Evolutionary conservation across 257 asterid species (phyloP), one percentile per base, ranked within the genome.

Genomic region (Primulina tabacum): DNA sequence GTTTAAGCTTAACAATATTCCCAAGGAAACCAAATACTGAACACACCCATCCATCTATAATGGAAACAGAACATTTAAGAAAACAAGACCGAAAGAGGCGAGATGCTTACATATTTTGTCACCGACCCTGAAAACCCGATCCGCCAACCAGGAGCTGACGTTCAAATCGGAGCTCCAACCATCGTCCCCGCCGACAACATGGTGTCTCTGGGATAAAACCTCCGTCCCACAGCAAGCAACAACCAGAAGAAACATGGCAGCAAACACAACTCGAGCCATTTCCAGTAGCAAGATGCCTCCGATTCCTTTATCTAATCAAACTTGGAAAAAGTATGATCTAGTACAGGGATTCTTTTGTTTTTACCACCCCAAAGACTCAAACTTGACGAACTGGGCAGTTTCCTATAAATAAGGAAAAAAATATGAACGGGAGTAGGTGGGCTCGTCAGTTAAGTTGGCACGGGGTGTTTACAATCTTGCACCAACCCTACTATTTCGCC

Each of bases 51-150:
- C 7, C 20, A 18, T 0, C 26, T 24, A 24, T 16, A 26, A 16
- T 4, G 18, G 6, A 17, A 5, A 17, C 40, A 17, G 4, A 17
- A n/a, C 8, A n/a, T 8, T 24, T 6, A 24, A 1, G 56, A 35
- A 16, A 4, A 47, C 12, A 7, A 34, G 24, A 11, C 4, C 17
- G 8, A 24, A 4, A 58, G 8, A 7, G 6, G 20, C 14, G 9
- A 4, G 53, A 14, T 35, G 6, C 82, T 72, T 63, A 82, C 87
- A 79, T 63, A 82, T 71, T 35, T 35, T 71, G 68, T 82, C 87
- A 26, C 87, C 87, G 32, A 79, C 76, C 52, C 53, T 72, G 78
- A 82, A 82, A 57, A 71, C 64, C 16, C 84, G 75, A 57, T 75
- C 84, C 12, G 77, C 37, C 69, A 79, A 55, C 84, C 80, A 82